Base-by-base conservation (phyloP, 192 early-diverging fungal genomes). In the Gonapodya sp. region DNA sequence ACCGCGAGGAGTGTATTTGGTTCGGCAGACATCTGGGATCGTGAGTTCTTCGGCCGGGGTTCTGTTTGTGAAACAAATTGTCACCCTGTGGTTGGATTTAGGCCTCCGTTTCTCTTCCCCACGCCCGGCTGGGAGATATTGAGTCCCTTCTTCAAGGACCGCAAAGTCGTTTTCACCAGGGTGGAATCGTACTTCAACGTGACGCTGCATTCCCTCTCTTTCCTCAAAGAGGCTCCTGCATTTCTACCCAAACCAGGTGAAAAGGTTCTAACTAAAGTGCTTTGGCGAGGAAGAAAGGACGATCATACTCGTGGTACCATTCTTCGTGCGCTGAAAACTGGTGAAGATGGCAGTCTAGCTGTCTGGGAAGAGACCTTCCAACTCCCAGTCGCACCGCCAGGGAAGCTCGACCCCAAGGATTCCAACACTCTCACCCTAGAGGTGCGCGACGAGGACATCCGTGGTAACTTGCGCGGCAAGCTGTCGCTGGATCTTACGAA, bases 71-170 rank as follows among this genome's bases (percentile, higher is more conserved):
- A 16, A 64, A 64, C 8, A 16, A 16, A 64, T n/a, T n/a, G n/a
- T n/a, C n/a, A n/a, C n/a, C n/a, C n/a, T n/a, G 8, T 64, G 8
- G 46, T 8, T 64, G 8, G 46, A 8, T 8, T 8, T 24, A 64
- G 46, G 8, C 75, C 75, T 18, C 75, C 75, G 30, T 77, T 77
- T 33, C 75, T 77, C 75, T 77, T 77, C 31, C 75, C 75, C 2
- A 32, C 75, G 18, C 8, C 8, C 46, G 46, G 46, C 8, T 64
- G 46, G 46, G 46, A 64, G 8, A 64, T 64, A 64, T 24, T 64
- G 46, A 16, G 8, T 64, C 46, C 46, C 8, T 16, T 64, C 24
- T 64, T 64, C 24, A 64, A 64, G 24, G 46, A 64, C 46, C 8
- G 46, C 8, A 64, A 64, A 24, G 24, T 64, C 46, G 46, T 24